phyloP scores from a whole-genome alignment of 306 rosid genomes.

The Cyclanthera cordifolia region DNA sequence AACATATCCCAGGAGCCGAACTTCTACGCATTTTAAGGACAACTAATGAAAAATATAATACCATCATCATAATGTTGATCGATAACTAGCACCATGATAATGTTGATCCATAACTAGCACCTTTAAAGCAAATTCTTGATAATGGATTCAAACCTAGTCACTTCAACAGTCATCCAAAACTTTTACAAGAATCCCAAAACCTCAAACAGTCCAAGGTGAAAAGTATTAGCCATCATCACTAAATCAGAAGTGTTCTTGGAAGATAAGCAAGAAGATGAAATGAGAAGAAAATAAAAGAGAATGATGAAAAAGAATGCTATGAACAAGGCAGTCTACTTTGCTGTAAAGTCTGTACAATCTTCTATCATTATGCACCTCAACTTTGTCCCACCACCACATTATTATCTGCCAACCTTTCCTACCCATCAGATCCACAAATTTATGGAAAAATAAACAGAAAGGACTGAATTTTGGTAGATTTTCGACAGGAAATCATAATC shows the following conservation, averaged over 20 bases:
- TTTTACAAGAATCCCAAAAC: neutral
- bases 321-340: neutral
- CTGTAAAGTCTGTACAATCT: neutral
- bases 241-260: neutral
- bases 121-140: neutral
- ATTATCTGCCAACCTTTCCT: neutral
- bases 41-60: too few species aligned
- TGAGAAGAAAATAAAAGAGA: neutral
- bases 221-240: neutral
- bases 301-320: neutral
- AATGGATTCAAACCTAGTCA: neutral
- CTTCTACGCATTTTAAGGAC: too few species aligned
- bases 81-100: too few species aligned
- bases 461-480: neutral
- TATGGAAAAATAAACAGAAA: neutral
- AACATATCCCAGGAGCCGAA: too few species aligned
- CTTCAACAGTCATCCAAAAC: neutral
- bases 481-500: neutral
- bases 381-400: slow-evolving; percentile 8
- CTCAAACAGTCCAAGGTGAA: neutral
- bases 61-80: too few species aligned
- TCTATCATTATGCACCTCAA: slow-evolving; percentile 3
- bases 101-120: too few species aligned
- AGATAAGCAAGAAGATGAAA: neutral
- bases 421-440: neutral